Conservation (phyloP, 257 asterid genomes). For the Solanum ossicruentum region DNA sequence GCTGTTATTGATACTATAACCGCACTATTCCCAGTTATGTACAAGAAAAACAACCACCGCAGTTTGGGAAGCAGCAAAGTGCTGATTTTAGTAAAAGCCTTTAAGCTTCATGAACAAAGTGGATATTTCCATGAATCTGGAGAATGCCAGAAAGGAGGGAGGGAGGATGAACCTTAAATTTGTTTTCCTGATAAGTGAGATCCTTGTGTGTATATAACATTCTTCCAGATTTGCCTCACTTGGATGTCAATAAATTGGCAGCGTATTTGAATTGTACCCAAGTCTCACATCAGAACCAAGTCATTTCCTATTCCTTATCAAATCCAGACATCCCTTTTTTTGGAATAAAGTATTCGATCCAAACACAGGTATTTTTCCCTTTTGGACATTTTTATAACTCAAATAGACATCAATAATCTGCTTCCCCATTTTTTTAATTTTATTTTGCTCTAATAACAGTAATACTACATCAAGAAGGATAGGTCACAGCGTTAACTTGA, state of each 20-base stretch:
- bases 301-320: not conserved
- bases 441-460: not conserved
- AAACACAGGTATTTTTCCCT: not conserved
- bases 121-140: no score
- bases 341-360: not conserved
- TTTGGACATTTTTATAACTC: not conserved
- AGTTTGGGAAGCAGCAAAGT: not conserved
- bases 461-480: not conserved
- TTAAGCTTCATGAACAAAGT: not conserved
- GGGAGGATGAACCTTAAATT: no score
- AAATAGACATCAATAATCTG: not conserved
- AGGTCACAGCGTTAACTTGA: not conserved
- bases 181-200: no score
- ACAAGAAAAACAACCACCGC: not conserved
- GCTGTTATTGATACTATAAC: not conserved
- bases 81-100: not conserved
- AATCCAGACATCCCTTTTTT: not conserved
- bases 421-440: not conserved
- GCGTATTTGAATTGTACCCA: no score
- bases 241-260: no score
- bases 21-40: not conserved
- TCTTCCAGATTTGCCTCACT: no score
- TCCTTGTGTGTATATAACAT: no score
- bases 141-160: no score
- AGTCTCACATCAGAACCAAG: not conserved